phyloP scores from a whole-genome alignment of 108 stramenopile genomes.

The Fragilariopsis cylindrus region DNA sequence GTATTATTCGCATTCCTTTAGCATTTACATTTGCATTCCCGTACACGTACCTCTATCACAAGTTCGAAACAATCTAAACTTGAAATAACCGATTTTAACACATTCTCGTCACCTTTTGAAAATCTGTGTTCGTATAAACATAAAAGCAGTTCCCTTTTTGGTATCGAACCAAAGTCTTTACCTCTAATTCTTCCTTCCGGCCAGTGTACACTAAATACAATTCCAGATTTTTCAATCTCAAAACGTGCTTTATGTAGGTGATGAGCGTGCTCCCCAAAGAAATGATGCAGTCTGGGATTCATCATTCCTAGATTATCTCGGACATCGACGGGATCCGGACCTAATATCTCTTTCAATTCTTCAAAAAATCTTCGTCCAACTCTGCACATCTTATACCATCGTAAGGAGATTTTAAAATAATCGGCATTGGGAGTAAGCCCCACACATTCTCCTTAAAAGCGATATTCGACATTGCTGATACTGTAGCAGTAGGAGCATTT shows the following conservation, averaged over 20 bases:
- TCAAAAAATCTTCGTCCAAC: slow-evolving; percentile 28
- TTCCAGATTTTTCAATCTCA: slow-evolving; percentile 39
- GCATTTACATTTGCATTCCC: too few species aligned
- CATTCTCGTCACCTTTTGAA: slow-evolving; percentile 21
- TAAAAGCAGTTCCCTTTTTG: slow-evolving; percentile 30
- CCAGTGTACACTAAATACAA: slow-evolving; percentile 41
- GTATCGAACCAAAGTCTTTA: slow-evolving; percentile 26
- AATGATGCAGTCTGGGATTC: slow-evolving; percentile 9
- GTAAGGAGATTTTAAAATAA: slow-evolving; percentile 33
- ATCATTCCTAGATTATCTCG: background rate
- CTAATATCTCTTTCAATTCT: slow-evolving; percentile 18
- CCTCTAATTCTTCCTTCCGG: slow-evolving; percentile 36
- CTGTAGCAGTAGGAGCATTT: too few species aligned
- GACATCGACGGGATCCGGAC: background rate
- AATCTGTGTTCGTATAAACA: slow-evolving; percentile 34
- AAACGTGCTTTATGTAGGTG: slow-evolving; percentile 22
- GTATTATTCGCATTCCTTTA: too few species aligned
- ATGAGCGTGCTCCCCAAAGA: slow-evolving; percentile 26
- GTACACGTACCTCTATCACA: slow-evolving; percentile 9
- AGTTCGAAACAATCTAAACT: slow-evolving; percentile 20
- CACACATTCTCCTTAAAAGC: too few species aligned
- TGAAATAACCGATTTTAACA: slow-evolving; percentile 24
- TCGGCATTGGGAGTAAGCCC: background rate
- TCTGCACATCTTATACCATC: slow-evolving; percentile 33
- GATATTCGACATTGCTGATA: too few species aligned